Evolutionary conservation across 768 basidiomycete genomes (phyloP), one percentile per base, ranked within the genome.

Genomic region (Collybia sordida): DNA sequence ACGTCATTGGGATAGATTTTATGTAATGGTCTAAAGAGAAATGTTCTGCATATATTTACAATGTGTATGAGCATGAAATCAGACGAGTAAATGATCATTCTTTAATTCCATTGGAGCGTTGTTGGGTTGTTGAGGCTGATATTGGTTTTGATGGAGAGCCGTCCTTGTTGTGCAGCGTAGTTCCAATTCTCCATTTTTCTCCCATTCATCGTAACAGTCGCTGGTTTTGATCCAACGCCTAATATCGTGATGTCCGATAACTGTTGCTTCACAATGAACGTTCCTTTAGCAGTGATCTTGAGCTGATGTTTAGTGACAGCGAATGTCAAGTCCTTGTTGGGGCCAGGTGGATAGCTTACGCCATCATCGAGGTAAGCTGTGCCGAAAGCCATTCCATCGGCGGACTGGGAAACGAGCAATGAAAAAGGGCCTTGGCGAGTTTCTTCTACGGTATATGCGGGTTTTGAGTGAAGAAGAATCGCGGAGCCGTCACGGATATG

Each of bases 311-410:
- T 56, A 3, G 54, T 50, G 6, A 72, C 78, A 0, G 53, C 45
- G 60, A 88, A 79, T 1, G 58, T 72, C 47, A 88, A 59, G 6
- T 58, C 75, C 46, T 72, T 75, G 61, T 68, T 77, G 3, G 75
- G 72, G n/a, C 77, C 77, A n/a, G 82, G 81, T 18, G 81, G 81
- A 49, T 75, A 60, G 56, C 73, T 82, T 28, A 81, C 72, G 7
- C 88, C 89, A 58, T 90, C 89, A 60, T 90, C 89, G 17, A 90
- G 54, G 60, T 84, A 86, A 0, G 82, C 81, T 22, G 73, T 66
- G 1, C 88, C 88, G 38, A 71, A 75, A 0, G 87, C 86, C 5
- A 60, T 50, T 0, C 81, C 80, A 28, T 68, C 64, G 9, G 57
- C 56, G 19, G 75, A 69, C 45, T 81, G 76, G 1, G 83, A 79